phyloP scores from a whole-genome alignment of 345 rosid genomes.

The Eucalyptus coolabah region DNA sequence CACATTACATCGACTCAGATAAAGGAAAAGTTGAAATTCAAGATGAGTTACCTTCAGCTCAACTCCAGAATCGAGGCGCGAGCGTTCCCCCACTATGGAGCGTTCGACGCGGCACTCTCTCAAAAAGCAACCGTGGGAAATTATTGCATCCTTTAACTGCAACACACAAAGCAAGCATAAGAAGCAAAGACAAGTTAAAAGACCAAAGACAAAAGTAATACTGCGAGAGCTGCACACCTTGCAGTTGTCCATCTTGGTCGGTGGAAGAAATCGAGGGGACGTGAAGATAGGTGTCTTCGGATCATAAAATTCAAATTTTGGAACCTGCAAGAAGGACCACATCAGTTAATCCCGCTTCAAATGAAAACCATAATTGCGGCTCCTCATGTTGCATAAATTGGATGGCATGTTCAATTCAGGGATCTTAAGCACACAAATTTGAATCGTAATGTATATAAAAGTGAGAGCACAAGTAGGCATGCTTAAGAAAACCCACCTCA shows the following conservation, averaged over 20 bases:
- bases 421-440: not conserved
- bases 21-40: not conserved
- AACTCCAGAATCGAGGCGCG: slow-evolving; percentile 80
- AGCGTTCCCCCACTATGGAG: slow-evolving; percentile 87
- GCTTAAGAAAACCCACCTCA: slow-evolving; percentile 35
- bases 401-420: not conserved
- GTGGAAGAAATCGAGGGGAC: slow-evolving; percentile 84
- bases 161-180: slow-evolving; percentile 1
- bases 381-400: not conserved
- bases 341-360: not conserved
- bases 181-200: not conserved
- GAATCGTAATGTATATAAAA: not conserved
- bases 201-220: not conserved
- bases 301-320: slow-evolving; percentile 80
- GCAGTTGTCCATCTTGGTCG: slow-evolving; percentile 82
- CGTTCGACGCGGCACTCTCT: slow-evolving; percentile 61
- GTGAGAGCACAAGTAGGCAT: not conserved
- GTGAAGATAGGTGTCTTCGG: slow-evolving; percentile 86
- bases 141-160: slow-evolving; percentile 73
- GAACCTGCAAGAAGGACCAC: slow-evolving; percentile 26
- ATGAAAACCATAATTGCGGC: not conserved
- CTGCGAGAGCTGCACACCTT: slow-evolving; percentile 21
- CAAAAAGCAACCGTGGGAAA: slow-evolving; percentile 96
- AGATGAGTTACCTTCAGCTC: slow-evolving; percentile 52
- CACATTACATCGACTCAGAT: not conserved